Evolutionary conservation across 805 yeast species (phyloP).

Genomic region (Zygoascus ofunaensis): DNA sequence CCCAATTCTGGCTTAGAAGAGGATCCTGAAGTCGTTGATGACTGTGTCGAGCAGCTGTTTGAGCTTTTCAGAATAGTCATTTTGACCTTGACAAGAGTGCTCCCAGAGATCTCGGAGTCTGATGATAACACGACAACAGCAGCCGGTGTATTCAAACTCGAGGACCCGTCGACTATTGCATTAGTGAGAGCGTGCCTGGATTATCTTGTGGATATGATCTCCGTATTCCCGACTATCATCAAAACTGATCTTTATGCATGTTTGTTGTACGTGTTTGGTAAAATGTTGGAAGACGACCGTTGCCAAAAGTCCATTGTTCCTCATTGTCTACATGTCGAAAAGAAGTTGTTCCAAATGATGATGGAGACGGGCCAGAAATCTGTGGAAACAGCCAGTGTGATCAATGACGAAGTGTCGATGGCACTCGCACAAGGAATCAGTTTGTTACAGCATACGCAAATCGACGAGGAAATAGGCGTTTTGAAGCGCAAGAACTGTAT

Average conservation of each 20-base stretch:
- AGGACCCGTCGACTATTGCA: constrained; percentile 1
- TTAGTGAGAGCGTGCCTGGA: constrained; percentile 41
- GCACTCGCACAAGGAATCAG: constrained; percentile 14
- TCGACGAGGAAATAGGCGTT: constrained; percentile 10
- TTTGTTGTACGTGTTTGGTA: constrained; percentile 51
- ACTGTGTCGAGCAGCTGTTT: constrained; percentile 68
- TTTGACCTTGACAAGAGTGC: constrained; percentile 42
- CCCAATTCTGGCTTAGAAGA: constrained; percentile 8
- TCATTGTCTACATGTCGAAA: constrained; percentile 43
- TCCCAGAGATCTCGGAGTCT: constrained; percentile 21
- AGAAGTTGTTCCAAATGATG: constrained; percentile 32
- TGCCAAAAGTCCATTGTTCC: constrained; percentile 41
- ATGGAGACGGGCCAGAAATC: constrained; percentile 12
- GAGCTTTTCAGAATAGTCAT: constrained; percentile 67
- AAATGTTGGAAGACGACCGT: constrained; percentile 39
- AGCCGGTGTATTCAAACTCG: not conserved
- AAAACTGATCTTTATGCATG: constrained; percentile 65
- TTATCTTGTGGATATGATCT: constrained; percentile 53
- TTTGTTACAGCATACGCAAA: constrained; percentile 6
- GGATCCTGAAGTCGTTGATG: constrained; percentile 35
- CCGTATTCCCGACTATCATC: constrained; percentile 57
- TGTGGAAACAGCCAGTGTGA: constrained; percentile 19
- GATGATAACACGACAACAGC: constrained; percentile 1
- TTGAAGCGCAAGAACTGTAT: constrained; percentile 28
- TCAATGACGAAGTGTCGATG: constrained; percentile 25